Percentiles rank a stretch among this genome's conserved stretches.
phyloP scores from a whole-genome alignment of 768 basidiomycete genomes.

The Boletus vermiculosoides region DNA sequence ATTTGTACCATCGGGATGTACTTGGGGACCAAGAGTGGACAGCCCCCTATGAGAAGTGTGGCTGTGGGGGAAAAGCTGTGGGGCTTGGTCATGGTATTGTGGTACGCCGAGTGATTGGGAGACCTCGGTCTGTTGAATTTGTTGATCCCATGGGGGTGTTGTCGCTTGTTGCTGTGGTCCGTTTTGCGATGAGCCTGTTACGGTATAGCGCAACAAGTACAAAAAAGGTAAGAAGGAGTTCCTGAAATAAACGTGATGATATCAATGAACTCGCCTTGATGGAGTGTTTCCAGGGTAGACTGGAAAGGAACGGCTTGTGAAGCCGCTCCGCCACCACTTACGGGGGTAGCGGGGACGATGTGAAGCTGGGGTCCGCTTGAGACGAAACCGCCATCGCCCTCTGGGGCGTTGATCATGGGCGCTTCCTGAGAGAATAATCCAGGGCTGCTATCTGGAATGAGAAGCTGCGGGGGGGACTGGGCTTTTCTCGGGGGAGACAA shows the following conservation, averaged over 20 bases:
- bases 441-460: slow-evolving; percentile 57
- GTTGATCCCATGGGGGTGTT: slow-evolving; percentile 36
- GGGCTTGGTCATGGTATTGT: slow-evolving; percentile 25
- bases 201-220: slow-evolving; percentile 24
- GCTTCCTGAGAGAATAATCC: slow-evolving; percentile 40
- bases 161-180: slow-evolving; percentile 34
- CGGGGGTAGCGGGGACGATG: slow-evolving; percentile 81
- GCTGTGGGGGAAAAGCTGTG: slow-evolving; percentile 36
- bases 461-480: slow-evolving; percentile 59
- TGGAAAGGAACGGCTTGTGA: slow-evolving; percentile 52
- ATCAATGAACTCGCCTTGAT: slow-evolving; percentile 49
- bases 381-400: slow-evolving; percentile 49
- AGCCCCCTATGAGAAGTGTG: slow-evolving; percentile 37
- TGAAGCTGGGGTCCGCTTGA: slow-evolving; percentile 62
- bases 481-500: slow-evolving; percentile 49
- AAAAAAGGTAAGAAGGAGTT: slow-evolving; percentile 31
- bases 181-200: slow-evolving; percentile 32
- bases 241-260: slow-evolving; percentile 33
- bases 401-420: slow-evolving; percentile 61
- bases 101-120: slow-evolving; percentile 30
- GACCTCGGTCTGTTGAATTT: slow-evolving; percentile 36
- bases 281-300: slow-evolving; percentile 46
- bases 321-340: slow-evolving; percentile 57
- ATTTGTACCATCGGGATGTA: slow-evolving; percentile 37
- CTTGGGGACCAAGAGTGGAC: slow-evolving; percentile 34